These are phyloP conservation scores for Chytridium lagenaria DNA, from an alignment of 371 early-diverging fungal genomes.

Conservation along the genomic window DNA sequence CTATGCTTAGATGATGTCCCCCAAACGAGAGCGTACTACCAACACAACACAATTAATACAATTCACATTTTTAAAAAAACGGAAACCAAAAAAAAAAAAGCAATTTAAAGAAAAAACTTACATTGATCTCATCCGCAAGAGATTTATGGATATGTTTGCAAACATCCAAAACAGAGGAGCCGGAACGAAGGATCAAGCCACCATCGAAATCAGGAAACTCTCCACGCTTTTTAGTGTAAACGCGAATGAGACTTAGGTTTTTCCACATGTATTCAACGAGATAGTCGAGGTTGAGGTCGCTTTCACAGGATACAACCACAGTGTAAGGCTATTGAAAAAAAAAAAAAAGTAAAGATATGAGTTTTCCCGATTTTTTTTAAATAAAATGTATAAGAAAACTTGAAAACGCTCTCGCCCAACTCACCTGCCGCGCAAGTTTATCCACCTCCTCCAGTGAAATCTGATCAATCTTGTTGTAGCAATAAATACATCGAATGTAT, in stretches of 20 bases:
- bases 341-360: constrained; percentile 26
- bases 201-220: constrained; percentile 96
- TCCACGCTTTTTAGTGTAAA: constrained; percentile 98
- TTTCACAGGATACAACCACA: constrained; percentile 91
- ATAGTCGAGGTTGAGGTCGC: constrained; percentile 93
- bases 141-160: constrained; percentile 96
- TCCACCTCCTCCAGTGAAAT: constrained; percentile 98
- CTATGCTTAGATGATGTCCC: constrained; percentile 94
- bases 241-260: constrained; percentile 83
- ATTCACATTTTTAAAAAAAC: background rate
- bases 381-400: no score
- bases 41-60: background rate
- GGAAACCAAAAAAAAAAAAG: background rate
- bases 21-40: constrained; percentile 90
- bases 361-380: no score
- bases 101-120: constrained; percentile 22
- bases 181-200: constrained; percentile 89
- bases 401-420: background rate
- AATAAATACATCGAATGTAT: constrained; percentile 95
- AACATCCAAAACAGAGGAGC: constrained; percentile 93
- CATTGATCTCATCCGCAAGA: constrained; percentile 88
- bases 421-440: constrained; percentile 73
- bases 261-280: constrained; percentile 92
- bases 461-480: constrained; percentile 96
- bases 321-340: constrained; percentile 66